A percentile compares a stretch with the other conserved stretches of the same genome.
Evolutionary conservation across 345 rosid species (phyloP).

Genomic region (Arabis hirsuta): DNA sequence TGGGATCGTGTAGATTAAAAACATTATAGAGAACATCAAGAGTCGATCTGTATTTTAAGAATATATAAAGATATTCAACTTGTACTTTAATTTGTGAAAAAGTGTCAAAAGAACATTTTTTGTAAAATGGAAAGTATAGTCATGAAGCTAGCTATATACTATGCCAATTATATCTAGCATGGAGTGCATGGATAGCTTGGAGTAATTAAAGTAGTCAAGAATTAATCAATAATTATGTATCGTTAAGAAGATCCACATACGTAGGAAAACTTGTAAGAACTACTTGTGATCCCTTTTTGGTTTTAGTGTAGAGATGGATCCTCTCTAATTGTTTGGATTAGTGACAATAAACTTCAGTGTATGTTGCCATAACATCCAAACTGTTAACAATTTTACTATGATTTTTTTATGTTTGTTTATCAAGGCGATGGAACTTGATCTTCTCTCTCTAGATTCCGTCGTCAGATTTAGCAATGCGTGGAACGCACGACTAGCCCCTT

Average conservation of each 20-base stretch:
- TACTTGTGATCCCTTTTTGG: background rate
- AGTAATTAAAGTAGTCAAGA: background rate
- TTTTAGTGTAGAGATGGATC: background rate
- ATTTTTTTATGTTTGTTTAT: background rate
- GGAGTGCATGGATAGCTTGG: background rate
- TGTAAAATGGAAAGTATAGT: background rate
- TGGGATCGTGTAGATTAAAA: background rate
- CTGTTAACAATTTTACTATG: background rate
- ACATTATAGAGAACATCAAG: background rate
- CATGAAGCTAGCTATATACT: background rate
- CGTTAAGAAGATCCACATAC: background rate
- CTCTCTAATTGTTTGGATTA: background rate
- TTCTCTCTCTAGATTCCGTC: slow-evolving; percentile 84
- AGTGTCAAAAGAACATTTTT: background rate
- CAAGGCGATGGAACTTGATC: slow-evolving; percentile 92
- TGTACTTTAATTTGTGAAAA: background rate
- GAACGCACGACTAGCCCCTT: slow-evolving; percentile 67
- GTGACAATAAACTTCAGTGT: background rate
- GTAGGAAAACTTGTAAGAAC: slow-evolving; percentile 8
- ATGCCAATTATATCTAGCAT: background rate
- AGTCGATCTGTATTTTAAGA: background rate
- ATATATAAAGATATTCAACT: background rate
- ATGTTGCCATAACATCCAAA: background rate
- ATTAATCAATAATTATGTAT: background rate
- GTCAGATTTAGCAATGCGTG: slow-evolving; percentile 70